These are phyloP conservation scores for Crataegus laevigata DNA, from an alignment of 306 rosid genomes.

Conservation along the genomic window DNA sequence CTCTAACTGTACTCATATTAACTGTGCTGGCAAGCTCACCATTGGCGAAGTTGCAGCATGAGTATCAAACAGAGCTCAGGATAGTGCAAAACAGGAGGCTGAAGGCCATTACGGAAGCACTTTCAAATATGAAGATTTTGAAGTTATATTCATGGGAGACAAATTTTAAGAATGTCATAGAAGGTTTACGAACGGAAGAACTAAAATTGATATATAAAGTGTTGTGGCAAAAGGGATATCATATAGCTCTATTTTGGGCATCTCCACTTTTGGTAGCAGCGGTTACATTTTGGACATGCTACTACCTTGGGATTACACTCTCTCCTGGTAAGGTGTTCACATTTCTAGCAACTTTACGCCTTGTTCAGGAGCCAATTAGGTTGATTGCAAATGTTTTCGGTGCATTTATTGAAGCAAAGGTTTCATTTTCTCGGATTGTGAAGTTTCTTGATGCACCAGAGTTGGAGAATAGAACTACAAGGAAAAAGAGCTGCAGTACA, in stretches of 20 bases:
- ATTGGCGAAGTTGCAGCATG: slow-evolving; percentile 20
- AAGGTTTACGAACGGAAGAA: slow-evolving; percentile 20
- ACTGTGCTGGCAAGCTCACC: slow-evolving; percentile 12
- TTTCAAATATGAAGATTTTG: slow-evolving; percentile 27
- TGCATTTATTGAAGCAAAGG: slow-evolving; percentile 24
- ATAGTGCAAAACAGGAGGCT: slow-evolving; percentile 19
- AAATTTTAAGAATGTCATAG: slow-evolving; percentile 12
- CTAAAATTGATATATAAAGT: background rate
- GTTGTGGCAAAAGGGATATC: slow-evolving; percentile 8
- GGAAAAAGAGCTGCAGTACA: background rate
- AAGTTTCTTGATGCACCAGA: slow-evolving; percentile 25
- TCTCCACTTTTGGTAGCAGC: slow-evolving; percentile 21
- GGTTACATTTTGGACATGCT: slow-evolving; percentile 29
- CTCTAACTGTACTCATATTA: slow-evolving; percentile 15
- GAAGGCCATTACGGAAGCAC: slow-evolving; percentile 19
- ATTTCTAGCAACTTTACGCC: slow-evolving; percentile 23
- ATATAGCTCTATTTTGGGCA: slow-evolving; percentile 18
- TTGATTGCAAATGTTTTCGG: slow-evolving; percentile 20
- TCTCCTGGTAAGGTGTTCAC: slow-evolving; percentile 18
- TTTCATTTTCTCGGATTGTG: slow-evolving; percentile 18
- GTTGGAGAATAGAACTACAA: slow-evolving; percentile 6
- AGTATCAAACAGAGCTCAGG: slow-evolving; percentile 16
- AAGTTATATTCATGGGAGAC: slow-evolving; percentile 34
- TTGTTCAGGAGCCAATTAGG: slow-evolving; percentile 28
- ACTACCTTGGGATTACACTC: slow-evolving; percentile 18